Evolutionary conservation across 768 basidiomycete species (phyloP).

Genomic region (Lactifluus echinatus): DNA sequence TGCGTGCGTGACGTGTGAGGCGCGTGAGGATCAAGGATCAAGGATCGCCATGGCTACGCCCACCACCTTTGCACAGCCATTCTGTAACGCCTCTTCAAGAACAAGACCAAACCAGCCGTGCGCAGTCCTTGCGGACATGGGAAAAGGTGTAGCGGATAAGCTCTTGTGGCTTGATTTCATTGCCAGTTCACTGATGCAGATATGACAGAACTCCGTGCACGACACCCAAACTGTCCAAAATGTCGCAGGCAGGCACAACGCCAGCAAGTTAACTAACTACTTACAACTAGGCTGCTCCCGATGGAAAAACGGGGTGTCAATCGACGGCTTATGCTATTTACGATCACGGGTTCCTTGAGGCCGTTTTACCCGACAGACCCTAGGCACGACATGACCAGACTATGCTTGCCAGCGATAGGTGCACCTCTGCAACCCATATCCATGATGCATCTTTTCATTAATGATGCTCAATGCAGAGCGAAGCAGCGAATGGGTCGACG

Average conservation of each 20-base stretch:
- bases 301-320: background rate
- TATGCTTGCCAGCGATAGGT: background rate
- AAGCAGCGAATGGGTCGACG: no score
- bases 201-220: background rate
- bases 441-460: background rate
- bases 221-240: background rate
- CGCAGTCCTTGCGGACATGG: background rate
- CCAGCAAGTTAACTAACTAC: no score
- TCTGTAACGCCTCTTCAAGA: background rate
- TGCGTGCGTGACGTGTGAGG: background rate
- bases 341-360: slow-evolving; percentile 1
- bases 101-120: background rate
- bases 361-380: background rate
- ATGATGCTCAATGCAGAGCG: no score
- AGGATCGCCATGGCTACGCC: background rate
- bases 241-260: background rate
- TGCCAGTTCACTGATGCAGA: background rate
- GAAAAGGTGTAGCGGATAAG: slow-evolving; percentile 6
- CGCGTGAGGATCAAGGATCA: no score
- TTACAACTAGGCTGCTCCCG: no score
- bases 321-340: background rate
- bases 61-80: background rate
- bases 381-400: no score
- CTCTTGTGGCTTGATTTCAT: slow-evolving; percentile 8
- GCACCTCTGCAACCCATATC: background rate